phyloP scores from a whole-genome alignment of 495 filamentous ascomycete genomes.

The Rhizodiscina lignyota region DNA sequence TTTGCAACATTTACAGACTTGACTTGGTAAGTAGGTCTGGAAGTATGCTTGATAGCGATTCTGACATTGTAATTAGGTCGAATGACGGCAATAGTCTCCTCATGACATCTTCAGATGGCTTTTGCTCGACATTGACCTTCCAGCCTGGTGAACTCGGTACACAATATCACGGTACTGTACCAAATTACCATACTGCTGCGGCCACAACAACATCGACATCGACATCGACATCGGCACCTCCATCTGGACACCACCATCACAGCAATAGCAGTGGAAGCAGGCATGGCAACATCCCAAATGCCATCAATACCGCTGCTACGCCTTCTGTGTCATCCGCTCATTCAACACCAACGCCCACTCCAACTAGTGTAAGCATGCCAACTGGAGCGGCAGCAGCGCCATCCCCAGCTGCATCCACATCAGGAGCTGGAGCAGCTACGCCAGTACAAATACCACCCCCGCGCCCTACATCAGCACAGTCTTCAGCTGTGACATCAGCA shows the following conservation, averaged over 20 bases:
- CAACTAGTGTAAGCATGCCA: constrained; percentile 10
- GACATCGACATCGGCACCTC: constrained; percentile 37
- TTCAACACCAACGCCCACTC: constrained; percentile 15
- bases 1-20: constrained; percentile 95
- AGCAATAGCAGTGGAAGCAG: constrained; percentile 22
- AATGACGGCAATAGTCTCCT: constrained; percentile 79
- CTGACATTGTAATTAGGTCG: constrained; percentile 46
- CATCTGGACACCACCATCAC: constrained; percentile 2
- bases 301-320: constrained; percentile 13
- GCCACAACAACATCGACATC: constrained; percentile 29
- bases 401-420: constrained; percentile 12
- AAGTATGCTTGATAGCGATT: constrained; percentile 13
- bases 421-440: constrained; percentile 4
- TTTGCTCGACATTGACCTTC: constrained; percentile 86
- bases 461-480: too few relatives aligned
- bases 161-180: constrained; percentile 47
- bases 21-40: constrained; percentile 51
- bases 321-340: constrained; percentile 8
- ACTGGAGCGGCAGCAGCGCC: constrained; percentile 9
- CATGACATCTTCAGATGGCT: constrained; percentile 95
- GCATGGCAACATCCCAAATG: constrained; percentile 10
- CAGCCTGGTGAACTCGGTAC: constrained; percentile 74
- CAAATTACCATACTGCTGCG: neutral
- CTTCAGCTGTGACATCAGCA: too few relatives aligned
- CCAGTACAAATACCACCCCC: too few relatives aligned